Conservation (phyloP, 2,329 filamentous ascomycete genomes). For the Botrytis byssoidea region DNA sequence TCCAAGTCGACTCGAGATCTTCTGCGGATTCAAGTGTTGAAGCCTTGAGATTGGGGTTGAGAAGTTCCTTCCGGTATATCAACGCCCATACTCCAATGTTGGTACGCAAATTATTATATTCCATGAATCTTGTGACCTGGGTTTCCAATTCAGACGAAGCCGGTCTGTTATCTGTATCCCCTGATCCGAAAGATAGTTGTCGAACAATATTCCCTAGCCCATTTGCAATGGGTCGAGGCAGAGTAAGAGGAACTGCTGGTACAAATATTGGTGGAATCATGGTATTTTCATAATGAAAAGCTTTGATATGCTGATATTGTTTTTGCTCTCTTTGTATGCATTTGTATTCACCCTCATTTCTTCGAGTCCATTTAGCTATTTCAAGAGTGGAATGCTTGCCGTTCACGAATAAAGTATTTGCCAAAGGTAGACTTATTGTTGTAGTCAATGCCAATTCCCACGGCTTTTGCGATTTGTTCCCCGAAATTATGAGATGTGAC, state of each 20-base stretch:
- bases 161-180: slow-evolving; percentile 45
- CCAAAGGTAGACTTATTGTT: slow-evolving; percentile 56
- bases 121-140: slow-evolving; percentile 59
- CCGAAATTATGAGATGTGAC: slow-evolving; percentile 32
- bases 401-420: slow-evolving; percentile 77
- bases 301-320: slow-evolving; percentile 27
- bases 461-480: neutral
- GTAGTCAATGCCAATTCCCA: neutral
- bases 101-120: slow-evolving; percentile 36
- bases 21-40: neutral
- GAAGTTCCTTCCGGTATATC: slow-evolving; percentile 50
- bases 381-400: slow-evolving; percentile 60
- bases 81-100: slow-evolving; percentile 72
- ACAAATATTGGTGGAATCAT: slow-evolving; percentile 24
- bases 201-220: slow-evolving; percentile 79
- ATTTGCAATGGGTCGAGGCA: slow-evolving; percentile 58
- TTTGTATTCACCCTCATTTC: slow-evolving; percentile 16
- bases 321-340: slow-evolving; percentile 24
- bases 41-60: neutral
- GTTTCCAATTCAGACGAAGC: slow-evolving; percentile 72
- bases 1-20: slow-evolving; percentile 4
- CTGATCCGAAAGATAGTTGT: slow-evolving; percentile 50
- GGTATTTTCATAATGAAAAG: slow-evolving; percentile 19
- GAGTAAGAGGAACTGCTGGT: slow-evolving; percentile 63
- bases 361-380: slow-evolving; percentile 43